A percentile compares a stretch with the other conserved stretches of the same genome.
These are phyloP conservation scores for Gryganskiella cystojenkinii DNA, from an alignment of 192 early-diverging fungal genomes.

Conservation along the genomic window DNA sequence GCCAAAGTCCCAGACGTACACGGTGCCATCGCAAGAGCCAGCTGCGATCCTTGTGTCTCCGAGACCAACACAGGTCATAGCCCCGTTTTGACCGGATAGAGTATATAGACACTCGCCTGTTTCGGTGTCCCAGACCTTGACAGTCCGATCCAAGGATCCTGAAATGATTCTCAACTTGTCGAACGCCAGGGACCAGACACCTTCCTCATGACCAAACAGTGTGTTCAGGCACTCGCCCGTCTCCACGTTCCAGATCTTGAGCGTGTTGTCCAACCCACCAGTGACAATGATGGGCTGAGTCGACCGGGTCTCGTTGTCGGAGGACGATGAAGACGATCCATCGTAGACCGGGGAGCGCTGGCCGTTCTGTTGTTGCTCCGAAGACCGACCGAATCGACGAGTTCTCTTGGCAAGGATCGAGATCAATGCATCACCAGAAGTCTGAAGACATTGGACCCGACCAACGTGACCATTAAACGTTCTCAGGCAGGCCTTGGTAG, in stretches of 20 bases:
- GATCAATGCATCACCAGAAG: conserved; percentile 46
- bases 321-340: conserved; percentile 28
- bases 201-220: conserved; percentile 75
- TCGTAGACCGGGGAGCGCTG: too few species aligned
- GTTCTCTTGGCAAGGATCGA: conserved; percentile 35
- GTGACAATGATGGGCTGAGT: conserved; percentile 75
- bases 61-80: conserved; percentile 85
- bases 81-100: conserved; percentile 69
- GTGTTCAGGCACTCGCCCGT: conserved; percentile 74
- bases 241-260: conserved; percentile 85
- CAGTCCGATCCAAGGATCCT: conserved; percentile 82
- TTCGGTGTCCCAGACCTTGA: conserved; percentile 88
- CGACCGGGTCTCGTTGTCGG: conserved; percentile 31
- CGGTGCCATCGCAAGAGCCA: conserved; percentile 85
- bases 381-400: conserved; percentile 54
- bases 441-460: conserved; percentile 72
- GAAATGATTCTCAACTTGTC: conserved; percentile 80
- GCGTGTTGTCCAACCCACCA: conserved; percentile 84
- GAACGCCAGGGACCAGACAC: conserved; percentile 73
- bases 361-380: conserved; percentile 49
- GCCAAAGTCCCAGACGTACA: conserved; percentile 87
- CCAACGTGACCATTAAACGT: conserved; percentile 77
- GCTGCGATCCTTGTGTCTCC: conserved; percentile 90
- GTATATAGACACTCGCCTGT: conserved; percentile 73
- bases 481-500: conserved; percentile 70